Percentiles rank a stretch among this genome's conserved stretches.
These are phyloP conservation scores for Aspergillus piperis DNA, from an alignment of 2,329 filamentous ascomycete species.

Conservation along the genomic window DNA sequence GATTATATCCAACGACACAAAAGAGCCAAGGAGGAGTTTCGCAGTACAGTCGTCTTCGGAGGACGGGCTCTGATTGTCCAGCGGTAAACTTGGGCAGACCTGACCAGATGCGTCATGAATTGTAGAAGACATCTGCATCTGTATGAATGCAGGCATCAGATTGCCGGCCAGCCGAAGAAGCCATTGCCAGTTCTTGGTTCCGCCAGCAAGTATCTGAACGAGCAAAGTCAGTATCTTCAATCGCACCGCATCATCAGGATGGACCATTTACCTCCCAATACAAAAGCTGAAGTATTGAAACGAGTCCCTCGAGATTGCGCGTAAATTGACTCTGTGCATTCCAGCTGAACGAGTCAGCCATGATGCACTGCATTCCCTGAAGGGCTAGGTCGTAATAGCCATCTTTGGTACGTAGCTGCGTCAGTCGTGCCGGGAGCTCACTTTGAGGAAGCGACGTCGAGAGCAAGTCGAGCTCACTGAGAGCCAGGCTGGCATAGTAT, in stretches of 20 bases:
- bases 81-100: background rate
- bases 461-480: background rate
- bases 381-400: background rate
- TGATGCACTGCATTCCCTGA: background rate
- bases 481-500: slow-evolving; percentile 3
- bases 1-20: background rate
- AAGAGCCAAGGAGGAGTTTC: background rate
- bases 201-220: background rate
- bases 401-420: background rate
- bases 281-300: background rate
- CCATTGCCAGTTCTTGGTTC: background rate
- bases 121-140: background rate
- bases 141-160: background rate
- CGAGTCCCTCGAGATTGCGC: background rate
- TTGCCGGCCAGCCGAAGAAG: background rate
- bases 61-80: background rate
- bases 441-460: background rate
- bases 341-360: background rate
- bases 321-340: background rate
- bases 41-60: background rate
- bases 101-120: background rate
- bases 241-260: background rate
- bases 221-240: background rate
- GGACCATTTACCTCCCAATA: background rate
- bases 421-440: background rate